These are phyloP conservation scores for Pulveroboletus sp. DNA, from an alignment of 768 basidiomycete genomes.

Conservation along the genomic window DNA sequence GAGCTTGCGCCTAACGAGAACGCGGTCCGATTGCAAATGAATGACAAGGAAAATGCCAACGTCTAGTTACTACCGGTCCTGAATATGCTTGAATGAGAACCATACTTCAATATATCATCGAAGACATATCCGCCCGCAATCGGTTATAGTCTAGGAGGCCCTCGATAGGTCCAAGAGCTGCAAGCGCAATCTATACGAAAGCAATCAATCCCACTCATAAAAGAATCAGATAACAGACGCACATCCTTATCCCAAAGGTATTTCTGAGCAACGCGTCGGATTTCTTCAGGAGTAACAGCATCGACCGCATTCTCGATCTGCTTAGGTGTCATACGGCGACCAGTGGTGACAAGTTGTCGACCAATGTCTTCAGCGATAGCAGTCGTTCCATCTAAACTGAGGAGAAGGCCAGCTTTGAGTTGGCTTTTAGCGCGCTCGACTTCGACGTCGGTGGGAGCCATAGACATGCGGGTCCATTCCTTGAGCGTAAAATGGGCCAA, in stretches of 20 bases:
- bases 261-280: conserved; percentile 92
- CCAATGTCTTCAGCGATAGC: conserved; percentile 98
- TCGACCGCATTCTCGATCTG: conserved; percentile 94
- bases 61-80: conserved; percentile 19
- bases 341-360: conserved; percentile 94
- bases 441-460: conserved; percentile 77
- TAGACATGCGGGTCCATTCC: conserved; percentile 96
- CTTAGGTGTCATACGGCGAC: conserved; percentile 83
- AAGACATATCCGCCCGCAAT: conserved; percentile 79
- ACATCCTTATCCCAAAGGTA: conserved; percentile 98
- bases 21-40: conserved; percentile 18
- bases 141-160: conserved; percentile 95
- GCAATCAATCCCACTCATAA: conserved; percentile 1
- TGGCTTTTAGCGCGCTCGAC: conserved; percentile 99
- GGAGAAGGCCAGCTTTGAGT: conserved; percentile 90
- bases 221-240: conserved; percentile 29
- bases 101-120: conserved; percentile 59
- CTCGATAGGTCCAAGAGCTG: conserved; percentile 87
- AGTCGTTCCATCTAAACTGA: conserved; percentile 93
- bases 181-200: conserved; percentile 66
- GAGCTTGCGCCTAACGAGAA: conserved; percentile 15
- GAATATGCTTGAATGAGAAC: not conserved
- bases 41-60: conserved; percentile 14
- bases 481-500: conserved; percentile 89
- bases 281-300: conserved; percentile 82